Evolutionary conservation across 2,329 filamentous ascomycete species (phyloP).

Genomic region (Claviceps fusiformis): DNA sequence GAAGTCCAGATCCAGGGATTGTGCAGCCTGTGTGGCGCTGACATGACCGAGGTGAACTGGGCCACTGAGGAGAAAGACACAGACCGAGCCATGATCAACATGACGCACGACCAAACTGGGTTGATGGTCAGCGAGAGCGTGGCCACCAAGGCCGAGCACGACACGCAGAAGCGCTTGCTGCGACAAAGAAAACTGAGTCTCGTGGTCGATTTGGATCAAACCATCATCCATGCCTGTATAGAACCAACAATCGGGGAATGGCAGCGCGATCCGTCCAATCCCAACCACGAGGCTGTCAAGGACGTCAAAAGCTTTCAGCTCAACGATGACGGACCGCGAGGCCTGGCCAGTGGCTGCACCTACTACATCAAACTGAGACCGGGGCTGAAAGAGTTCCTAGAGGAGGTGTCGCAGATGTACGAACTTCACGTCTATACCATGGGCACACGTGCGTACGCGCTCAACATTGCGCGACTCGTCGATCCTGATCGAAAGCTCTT

Average conservation of each 20-base stretch:
- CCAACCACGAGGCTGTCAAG: slow-evolving; percentile 82
- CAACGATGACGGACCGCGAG: slow-evolving; percentile 66
- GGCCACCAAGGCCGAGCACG: slow-evolving; percentile 69
- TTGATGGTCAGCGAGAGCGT: slow-evolving; percentile 75
- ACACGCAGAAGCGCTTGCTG: slow-evolving; percentile 72
- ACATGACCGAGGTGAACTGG: slow-evolving; percentile 87
- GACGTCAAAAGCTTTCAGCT: slow-evolving; percentile 83
- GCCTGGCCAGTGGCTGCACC: slow-evolving; percentile 60
- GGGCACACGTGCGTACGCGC: slow-evolving; percentile 92
- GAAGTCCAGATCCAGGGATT: slow-evolving; percentile 83
- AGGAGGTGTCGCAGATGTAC: slow-evolving; percentile 65
- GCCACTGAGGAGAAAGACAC: slow-evolving; percentile 68
- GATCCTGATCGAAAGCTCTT: slow-evolving; percentile 84
- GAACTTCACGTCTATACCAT: slow-evolving; percentile 98
- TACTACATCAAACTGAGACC: slow-evolving; percentile 98
- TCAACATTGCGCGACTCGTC: slow-evolving; percentile 82
- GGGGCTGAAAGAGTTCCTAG: slow-evolving; percentile 67
- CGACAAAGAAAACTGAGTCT: slow-evolving; percentile 73
- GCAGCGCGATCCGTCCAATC: slow-evolving; percentile 77
- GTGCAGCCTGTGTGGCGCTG: slow-evolving; percentile 84
- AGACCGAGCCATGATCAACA: slow-evolving; percentile 81
- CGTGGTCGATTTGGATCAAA: slow-evolving; percentile 95
- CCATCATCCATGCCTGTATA: slow-evolving; percentile 95
- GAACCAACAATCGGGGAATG: slow-evolving; percentile 94
- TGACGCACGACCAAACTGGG: slow-evolving; percentile 81